Base-by-base conservation (phyloP, 1,284 basidiomycete species). In the Singerocomus inundabilis region DNA sequence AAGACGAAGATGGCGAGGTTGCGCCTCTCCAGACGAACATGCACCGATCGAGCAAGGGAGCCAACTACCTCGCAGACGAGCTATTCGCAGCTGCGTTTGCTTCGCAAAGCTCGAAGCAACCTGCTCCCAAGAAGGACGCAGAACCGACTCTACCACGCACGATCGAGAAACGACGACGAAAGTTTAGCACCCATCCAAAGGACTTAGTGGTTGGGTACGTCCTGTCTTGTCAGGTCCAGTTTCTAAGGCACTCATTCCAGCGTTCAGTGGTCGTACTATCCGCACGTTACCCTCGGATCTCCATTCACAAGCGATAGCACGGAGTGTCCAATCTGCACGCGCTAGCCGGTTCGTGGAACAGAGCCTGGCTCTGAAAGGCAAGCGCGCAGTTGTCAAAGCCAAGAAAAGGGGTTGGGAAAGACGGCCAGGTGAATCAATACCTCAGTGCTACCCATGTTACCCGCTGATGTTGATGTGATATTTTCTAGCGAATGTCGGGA, bases 1-100 rank as follows among this genome's bases (percentile, higher is more conserved):
- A 52, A 25, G 61, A 52, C 33, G 54, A 48, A 35, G 49, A 52
- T 28, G 47, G 46, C 4, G 45, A 46, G 10, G 29, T 16, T 6
- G 34, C 39, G 16, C 42, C 40, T 34, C 25, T 7, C 11, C 48
- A 47, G 38, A 43, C 40, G 31, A 52, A 42, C 24, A 46, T 44
- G 25, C 33, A 13, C 24, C 46, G 15, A 36, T 21, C 37, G 33
- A 21, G 26, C 25, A 53, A 29, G 43, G 70, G 63, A 53, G 56
- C 60, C 13, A 63, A 72, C 36, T 73, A 78, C 55, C 74, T 80
- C 15, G 73, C 76, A 7, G 79, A 80, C 54, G 71, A 77, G 44
- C 60, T 80, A 25, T 80, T 80, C 57, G 52, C 63, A 2, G 67
- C 75, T 49, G 78, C 78, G 1, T 79, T 80, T 54, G 58, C 71